phyloP scores from a whole-genome alignment of 2,329 filamentous ascomycete genomes.

The Microcyclospora pomicola region DNA sequence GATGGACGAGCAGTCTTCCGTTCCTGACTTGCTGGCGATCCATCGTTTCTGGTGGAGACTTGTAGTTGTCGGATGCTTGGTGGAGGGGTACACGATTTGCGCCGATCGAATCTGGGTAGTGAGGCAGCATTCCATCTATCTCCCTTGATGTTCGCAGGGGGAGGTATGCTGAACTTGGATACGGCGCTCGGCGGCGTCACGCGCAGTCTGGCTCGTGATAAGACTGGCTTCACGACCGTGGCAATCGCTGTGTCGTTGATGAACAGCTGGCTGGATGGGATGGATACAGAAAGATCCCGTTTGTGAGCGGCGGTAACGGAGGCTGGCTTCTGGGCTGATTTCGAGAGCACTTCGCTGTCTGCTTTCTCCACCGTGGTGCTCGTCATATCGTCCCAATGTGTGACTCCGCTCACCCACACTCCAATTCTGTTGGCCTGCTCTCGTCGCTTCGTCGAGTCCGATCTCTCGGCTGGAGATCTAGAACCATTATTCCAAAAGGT shows the following conservation, averaged over 20 bases:
- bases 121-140: slow-evolving; percentile 1
- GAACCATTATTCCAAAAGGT: slow-evolving; percentile 4
- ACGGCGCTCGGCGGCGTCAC: slow-evolving; percentile 7
- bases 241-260: no score
- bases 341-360: no score
- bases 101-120: no score
- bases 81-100: no score
- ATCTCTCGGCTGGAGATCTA: slow-evolving; percentile 3
- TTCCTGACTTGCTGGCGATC: not conserved
- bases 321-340: no score
- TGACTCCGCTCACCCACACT: slow-evolving; percentile 31
- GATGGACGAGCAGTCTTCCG: slow-evolving; percentile 1
- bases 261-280: no score
- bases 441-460: slow-evolving; percentile 13
- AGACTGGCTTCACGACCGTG: no score
- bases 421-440: slow-evolving; percentile 25
- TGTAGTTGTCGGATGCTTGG: no score
- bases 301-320: no score
- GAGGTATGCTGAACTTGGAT: slow-evolving; percentile 7
- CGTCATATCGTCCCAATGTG: slow-evolving; percentile 25
- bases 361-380: no score
- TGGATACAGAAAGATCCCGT: no score
- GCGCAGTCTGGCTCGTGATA: not conserved
- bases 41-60: no score
- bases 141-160: slow-evolving; percentile 6